Percentiles rank a stretch among this genome's conserved stretches.
Conservation (phyloP, 345 rosid species). For the Eucalyptus marginata region DNA sequence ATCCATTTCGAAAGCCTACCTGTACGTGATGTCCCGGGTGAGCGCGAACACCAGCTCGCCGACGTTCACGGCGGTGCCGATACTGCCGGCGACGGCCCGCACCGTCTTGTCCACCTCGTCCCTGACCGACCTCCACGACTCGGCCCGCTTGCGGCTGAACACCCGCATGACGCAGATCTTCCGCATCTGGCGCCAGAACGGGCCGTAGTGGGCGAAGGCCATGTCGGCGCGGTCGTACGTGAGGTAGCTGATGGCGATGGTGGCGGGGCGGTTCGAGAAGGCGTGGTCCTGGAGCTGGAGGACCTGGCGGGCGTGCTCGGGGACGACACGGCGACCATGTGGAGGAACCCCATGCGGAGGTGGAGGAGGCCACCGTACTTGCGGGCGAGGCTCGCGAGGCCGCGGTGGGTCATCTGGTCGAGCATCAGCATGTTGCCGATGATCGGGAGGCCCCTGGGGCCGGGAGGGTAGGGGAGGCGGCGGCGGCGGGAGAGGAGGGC, state of each 20-base stretch:
- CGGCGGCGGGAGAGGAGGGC: conserved; percentile 19
- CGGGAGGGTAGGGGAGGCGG: conserved; percentile 63
- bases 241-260: conserved; percentile 68
- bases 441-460: conserved; percentile 76
- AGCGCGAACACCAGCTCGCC: conserved; percentile 67
- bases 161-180: conserved; percentile 84
- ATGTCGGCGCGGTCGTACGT: conserved; percentile 87
- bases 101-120: conserved; percentile 67
- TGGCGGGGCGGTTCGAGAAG: conserved; percentile 87
- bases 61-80: conserved; percentile 49
- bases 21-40: conserved; percentile 65
- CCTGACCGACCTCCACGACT: conserved; percentile 86
- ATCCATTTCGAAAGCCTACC: conserved; percentile 57
- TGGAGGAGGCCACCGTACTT: conserved; percentile 78
- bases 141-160: conserved; percentile 88
- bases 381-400: conserved; percentile 50
- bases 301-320: conserved; percentile 70
- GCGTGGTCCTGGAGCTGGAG: conserved; percentile 79
- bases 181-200: conserved; percentile 97
- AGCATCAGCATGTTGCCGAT: conserved; percentile 84
- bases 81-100: conserved; percentile 15
- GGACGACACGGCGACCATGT: conserved; percentile 61
- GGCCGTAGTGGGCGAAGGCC: conserved; percentile 97
- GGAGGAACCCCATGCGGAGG: conserved; percentile 64
- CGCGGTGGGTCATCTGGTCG: conserved; percentile 93